These are phyloP conservation scores for Citeromyces matritensis DNA, from an alignment of 805 yeast species.

Conservation along the genomic window DNA sequence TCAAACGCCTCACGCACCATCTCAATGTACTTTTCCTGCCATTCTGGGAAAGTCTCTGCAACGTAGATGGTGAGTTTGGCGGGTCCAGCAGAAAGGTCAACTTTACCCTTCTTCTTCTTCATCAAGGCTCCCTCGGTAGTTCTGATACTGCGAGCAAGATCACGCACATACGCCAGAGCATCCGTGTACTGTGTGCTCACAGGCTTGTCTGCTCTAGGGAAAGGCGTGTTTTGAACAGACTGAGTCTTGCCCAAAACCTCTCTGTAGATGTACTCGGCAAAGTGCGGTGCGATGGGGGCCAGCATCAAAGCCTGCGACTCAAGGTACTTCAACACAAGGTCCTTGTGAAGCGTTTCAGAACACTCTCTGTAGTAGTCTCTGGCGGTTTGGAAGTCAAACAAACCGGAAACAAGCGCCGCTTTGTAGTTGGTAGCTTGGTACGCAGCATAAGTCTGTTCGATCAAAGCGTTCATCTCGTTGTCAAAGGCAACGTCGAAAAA, in stretches of 20 bases:
- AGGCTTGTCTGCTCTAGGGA: constrained; percentile 68
- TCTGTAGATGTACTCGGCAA: constrained; percentile 78
- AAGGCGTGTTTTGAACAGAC: constrained; percentile 58
- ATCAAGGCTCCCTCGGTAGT: constrained; percentile 85
- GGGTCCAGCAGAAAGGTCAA: constrained; percentile 58
- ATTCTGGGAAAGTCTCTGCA: constrained; percentile 64
- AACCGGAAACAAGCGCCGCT: constrained; percentile 77
- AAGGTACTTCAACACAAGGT: constrained; percentile 66
- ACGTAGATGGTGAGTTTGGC: constrained; percentile 59
- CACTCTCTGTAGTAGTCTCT: constrained; percentile 93
- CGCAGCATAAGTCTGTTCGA: constrained; percentile 58
- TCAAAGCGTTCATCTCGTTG: constrained; percentile 78
- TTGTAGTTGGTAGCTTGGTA: constrained; percentile 69
- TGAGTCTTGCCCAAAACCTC: constrained; percentile 57
- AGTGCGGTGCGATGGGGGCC: constrained; percentile 93
- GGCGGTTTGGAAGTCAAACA: constrained; percentile 88
- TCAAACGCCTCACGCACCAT: constrained; percentile 68
- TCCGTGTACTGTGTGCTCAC: constrained; percentile 46
- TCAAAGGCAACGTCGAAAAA: constrained; percentile 87
- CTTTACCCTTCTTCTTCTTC: constrained; percentile 68
- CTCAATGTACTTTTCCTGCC: constrained; percentile 46
- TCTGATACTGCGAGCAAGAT: constrained; percentile 70
- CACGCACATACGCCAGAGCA: constrained; percentile 68
- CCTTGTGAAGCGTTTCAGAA: constrained; percentile 57
- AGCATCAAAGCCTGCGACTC: constrained; percentile 75